Evolutionary conservation across 345 rosid species (phyloP).

Genomic region (Linum lewisii): DNA sequence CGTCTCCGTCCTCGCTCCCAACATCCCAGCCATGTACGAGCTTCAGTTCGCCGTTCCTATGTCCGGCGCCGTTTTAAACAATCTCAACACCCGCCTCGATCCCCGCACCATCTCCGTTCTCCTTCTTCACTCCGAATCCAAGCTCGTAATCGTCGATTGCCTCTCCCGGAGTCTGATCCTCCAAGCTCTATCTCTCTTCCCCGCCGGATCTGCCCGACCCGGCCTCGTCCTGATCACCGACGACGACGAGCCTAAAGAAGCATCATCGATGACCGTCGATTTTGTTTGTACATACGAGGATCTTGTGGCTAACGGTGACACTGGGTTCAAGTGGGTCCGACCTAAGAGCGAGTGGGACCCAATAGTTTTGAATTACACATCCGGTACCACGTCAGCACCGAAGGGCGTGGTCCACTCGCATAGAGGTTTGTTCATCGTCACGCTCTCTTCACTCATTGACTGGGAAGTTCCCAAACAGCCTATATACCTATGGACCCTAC

Average conservation of each 20-base stretch:
- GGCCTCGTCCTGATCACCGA: slow-evolving; percentile 41
- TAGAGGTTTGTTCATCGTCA: slow-evolving; percentile 9
- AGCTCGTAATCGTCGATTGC: slow-evolving; percentile 56
- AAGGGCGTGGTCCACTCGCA: slow-evolving; percentile 20
- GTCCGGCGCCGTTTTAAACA: slow-evolving; percentile 71
- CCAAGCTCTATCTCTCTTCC: slow-evolving; percentile 40
- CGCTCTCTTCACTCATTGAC: slow-evolving; percentile 8
- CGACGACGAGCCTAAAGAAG: slow-evolving; percentile 17
- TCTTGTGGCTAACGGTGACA: slow-evolving; percentile 14
- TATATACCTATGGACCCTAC: slow-evolving; percentile 17
- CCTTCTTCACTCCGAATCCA: slow-evolving; percentile 57
- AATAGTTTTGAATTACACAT: slow-evolving; percentile 17
- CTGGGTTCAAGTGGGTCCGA: slow-evolving; percentile 17
- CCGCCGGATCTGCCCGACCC: slow-evolving; percentile 27
- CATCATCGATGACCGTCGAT: background rate
- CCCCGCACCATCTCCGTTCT: slow-evolving; percentile 55
- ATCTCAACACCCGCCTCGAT: slow-evolving; percentile 81
- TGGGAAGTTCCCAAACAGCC: slow-evolving; percentile 16
- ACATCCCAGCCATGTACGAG: slow-evolving; percentile 78
- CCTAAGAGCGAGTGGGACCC: slow-evolving; percentile 20
- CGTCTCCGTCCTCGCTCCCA: slow-evolving; percentile 65
- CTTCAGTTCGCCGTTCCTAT: slow-evolving; percentile 79
- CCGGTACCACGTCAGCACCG: slow-evolving; percentile 22
- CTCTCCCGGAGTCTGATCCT: slow-evolving; percentile 31
- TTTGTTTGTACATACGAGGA: slow-evolving; percentile 15